A percentile compares a stretch with the other conserved stretches of the same genome.
Evolutionary conservation across 2,329 filamentous ascomycete species (phyloP).

Genomic region (Ascochyta fabae): DNA sequence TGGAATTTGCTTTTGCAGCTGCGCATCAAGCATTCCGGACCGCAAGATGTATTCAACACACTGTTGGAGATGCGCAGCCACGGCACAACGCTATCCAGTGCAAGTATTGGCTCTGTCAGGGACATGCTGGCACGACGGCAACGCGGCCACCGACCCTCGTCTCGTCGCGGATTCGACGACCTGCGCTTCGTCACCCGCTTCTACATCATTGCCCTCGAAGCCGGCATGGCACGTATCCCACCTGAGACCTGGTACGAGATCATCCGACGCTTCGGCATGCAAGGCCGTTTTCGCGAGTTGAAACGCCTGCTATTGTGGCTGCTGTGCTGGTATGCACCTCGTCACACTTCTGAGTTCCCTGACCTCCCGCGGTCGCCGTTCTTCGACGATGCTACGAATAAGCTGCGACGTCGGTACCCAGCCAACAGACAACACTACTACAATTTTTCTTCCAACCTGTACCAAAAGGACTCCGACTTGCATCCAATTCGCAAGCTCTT

Average conservation of each 20-base stretch:
- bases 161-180: constrained; percentile 40
- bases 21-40: constrained; percentile 40
- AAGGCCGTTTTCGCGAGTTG: constrained; percentile 59
- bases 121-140: constrained; percentile 49
- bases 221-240: constrained; percentile 50
- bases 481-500: constrained; percentile 43
- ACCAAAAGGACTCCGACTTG: constrained; percentile 8
- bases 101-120: constrained; percentile 53
- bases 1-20: constrained; percentile 58
- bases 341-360: constrained; percentile 24
- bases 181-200: constrained; percentile 56
- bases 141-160: constrained; percentile 44
- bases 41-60: constrained; percentile 38
- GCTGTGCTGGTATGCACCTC: constrained; percentile 47
- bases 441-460: constrained; percentile 18
- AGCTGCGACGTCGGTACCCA: constrained; percentile 24
- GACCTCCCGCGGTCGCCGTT: constrained; percentile 31
- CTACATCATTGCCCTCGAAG: constrained; percentile 56
- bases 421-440: constrained; percentile 24
- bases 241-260: constrained; percentile 63
- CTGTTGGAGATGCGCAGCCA: constrained; percentile 59
- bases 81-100: constrained; percentile 50
- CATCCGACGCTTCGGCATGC: constrained; percentile 66
- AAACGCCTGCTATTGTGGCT: constrained; percentile 61
- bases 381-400: constrained; percentile 27